phyloP scores from a whole-genome alignment of 306 rosid species.

The Citrullus mucosospermus region DNA sequence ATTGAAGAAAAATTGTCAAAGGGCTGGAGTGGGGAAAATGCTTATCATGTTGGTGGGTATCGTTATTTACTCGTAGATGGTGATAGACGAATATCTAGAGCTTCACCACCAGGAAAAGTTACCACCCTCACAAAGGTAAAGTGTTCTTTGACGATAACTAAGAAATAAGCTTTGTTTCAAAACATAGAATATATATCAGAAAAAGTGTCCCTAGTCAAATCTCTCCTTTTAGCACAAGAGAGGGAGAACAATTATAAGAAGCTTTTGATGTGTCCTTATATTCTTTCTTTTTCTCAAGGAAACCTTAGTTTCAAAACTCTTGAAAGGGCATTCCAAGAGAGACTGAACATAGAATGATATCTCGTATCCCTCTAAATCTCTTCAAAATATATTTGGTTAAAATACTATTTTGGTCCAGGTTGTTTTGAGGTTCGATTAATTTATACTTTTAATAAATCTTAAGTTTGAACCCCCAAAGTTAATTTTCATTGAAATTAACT shows the following conservation, averaged over 20 bases:
- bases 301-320: no score
- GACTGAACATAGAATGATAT: neutral
- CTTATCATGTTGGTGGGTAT: conserved; percentile 83
- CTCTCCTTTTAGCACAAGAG: neutral
- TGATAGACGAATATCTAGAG: conserved; percentile 78
- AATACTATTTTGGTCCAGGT: no score
- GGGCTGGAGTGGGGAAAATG: conserved; percentile 99
- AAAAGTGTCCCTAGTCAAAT: neutral
- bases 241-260: neutral
- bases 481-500: no score
- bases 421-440: no score
- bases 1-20: conserved; percentile 90
- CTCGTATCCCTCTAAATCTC: neutral
- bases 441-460: no score
- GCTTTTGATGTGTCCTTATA: neutral
- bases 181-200: neutral
- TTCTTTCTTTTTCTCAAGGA: neutral
- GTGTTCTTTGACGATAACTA: neutral
- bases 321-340: neutral
- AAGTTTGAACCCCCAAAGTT: no score
- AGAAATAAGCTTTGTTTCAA: neutral
- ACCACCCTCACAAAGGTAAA: conserved; percentile 77
- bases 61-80: conserved; percentile 83
- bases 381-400: no score
- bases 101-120: conserved; percentile 92